Percentiles rank a stretch among this genome's conserved stretches.
phyloP scores from a whole-genome alignment of 108 stramenopile species.

The Nitzschia sp. region DNA sequence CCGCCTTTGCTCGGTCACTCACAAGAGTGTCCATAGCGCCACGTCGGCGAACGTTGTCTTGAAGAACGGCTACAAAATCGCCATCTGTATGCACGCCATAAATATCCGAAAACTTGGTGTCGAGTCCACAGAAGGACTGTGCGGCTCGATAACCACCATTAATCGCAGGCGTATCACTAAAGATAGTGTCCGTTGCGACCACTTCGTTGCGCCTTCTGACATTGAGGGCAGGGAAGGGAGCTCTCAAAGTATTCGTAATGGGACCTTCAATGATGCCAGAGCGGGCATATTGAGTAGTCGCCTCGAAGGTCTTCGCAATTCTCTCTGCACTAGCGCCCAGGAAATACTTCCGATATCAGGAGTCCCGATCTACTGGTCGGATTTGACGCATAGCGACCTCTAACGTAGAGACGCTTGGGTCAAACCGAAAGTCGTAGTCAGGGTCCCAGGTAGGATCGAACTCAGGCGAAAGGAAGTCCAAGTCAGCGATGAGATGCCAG shows the following conservation, averaged over 20 bases:
- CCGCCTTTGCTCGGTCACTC: too few relatives aligned
- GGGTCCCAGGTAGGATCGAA: too few relatives aligned
- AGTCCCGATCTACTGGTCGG: too few relatives aligned
- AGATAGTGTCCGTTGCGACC: constrained; percentile 36
- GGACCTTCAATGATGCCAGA: background rate
- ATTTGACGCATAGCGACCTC: too few relatives aligned
- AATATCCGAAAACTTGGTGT: constrained; percentile 3
- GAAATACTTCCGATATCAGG: constrained; percentile 2
- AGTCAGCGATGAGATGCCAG: too few relatives aligned
- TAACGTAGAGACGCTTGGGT: too few relatives aligned
- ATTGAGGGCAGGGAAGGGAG: constrained; percentile 27
- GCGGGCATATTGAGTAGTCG: constrained; percentile 38
- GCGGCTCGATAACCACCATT: constrained; percentile 10
- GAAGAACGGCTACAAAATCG: too few relatives aligned
- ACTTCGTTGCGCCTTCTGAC: constrained; percentile 20
- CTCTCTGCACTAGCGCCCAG: background rate
- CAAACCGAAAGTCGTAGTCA: too few relatives aligned
- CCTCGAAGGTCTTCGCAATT: constrained; percentile 19
- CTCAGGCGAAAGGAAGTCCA: too few relatives aligned
- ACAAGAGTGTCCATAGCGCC: too few relatives aligned
- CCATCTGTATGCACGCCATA: too few relatives aligned
- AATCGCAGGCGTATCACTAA: constrained; percentile 26
- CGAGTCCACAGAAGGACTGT: constrained; percentile 19
- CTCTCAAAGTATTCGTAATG: background rate
- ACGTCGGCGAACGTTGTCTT: too few relatives aligned